Conservation (phyloP, 805 yeast species). For the Candida coquimbonensis region DNA sequence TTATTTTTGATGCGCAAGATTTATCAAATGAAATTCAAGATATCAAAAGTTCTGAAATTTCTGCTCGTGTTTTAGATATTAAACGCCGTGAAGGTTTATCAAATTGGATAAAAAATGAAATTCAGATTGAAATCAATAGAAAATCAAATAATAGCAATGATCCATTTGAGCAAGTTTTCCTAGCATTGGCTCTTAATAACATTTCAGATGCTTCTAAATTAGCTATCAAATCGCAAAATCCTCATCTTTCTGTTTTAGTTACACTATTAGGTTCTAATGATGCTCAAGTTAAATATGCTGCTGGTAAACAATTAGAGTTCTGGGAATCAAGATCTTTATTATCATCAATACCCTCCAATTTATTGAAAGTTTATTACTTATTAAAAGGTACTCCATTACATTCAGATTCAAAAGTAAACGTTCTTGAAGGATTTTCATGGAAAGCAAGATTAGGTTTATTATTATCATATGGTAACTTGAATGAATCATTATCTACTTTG, state of each 20-base stretch:
- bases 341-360: constrained; percentile 42
- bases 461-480: constrained; percentile 56
- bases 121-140: constrained; percentile 27
- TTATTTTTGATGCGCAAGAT: constrained; percentile 45
- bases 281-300: constrained; percentile 44
- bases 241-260: constrained; percentile 64
- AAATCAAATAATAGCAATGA: constrained; percentile 30
- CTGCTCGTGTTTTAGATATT: constrained; percentile 23
- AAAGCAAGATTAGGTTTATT: constrained; percentile 49
- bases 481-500: constrained; percentile 27
- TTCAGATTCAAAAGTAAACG: constrained; percentile 24
- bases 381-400: constrained; percentile 45
- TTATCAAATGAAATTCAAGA: constrained; percentile 13
- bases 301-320: constrained; percentile 52
- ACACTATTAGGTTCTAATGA: constrained; percentile 70
- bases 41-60: constrained; percentile 18
- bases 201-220: constrained; percentile 51
- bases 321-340: constrained; percentile 49
- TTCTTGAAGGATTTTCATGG: constrained; percentile 55
- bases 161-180: constrained; percentile 44
- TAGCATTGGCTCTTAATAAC: constrained; percentile 46
- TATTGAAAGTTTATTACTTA: constrained; percentile 57
- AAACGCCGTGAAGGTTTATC: constrained; percentile 41
- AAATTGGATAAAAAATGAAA: constrained; percentile 49
- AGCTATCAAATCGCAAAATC: constrained; percentile 56